These are phyloP conservation scores for Aspergillus pseudoglaucus DNA, from an alignment of 2,329 filamentous ascomycete species.

Conservation along the genomic window DNA sequence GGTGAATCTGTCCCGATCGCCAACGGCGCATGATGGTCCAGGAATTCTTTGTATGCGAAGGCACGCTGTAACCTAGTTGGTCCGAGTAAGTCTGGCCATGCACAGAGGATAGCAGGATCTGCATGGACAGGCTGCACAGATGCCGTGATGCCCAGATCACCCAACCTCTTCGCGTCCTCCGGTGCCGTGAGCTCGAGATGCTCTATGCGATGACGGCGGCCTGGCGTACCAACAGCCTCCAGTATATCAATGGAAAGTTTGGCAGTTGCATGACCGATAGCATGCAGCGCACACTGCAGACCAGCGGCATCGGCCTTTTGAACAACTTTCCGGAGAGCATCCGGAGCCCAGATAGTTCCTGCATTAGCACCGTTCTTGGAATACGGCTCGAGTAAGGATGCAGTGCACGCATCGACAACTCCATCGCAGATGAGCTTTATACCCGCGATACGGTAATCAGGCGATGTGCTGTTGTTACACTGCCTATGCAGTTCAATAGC, in stretches of 20 bases:
- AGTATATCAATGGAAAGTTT: conserved; percentile 40
- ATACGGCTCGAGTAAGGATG: conserved; percentile 25
- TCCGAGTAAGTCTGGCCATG: conserved; percentile 42
- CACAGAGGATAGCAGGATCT: conserved; percentile 41
- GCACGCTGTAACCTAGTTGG: conserved; percentile 38
- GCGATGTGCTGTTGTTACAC: conserved; percentile 36
- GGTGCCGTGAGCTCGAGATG: conserved; percentile 45
- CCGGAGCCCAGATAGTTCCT: conserved; percentile 36
- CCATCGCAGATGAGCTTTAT: conserved; percentile 48
- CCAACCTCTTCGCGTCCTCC: conserved; percentile 41
- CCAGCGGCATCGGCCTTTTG: conserved; percentile 36
- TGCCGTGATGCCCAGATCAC: conserved; percentile 39
- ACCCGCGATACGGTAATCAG: conserved; percentile 40
- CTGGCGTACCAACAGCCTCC: conserved; percentile 17
- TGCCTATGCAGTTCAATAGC: conserved; percentile 36
- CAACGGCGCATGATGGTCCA: conserved; percentile 34
- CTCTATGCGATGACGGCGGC: conserved; percentile 45
- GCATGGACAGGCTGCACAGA: conserved; percentile 34
- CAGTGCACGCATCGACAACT: conserved; percentile 42
- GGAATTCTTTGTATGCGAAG: conserved; percentile 46
- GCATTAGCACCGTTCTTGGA: conserved; percentile 18
- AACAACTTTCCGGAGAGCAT: conserved; percentile 38
- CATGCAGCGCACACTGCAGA: conserved; percentile 46
- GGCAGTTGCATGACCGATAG: conserved; percentile 45
- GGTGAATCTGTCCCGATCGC: conserved; percentile 46